Conservation (phyloP, 345 rosid species). For the Orychophragmus violaceus region DNA sequence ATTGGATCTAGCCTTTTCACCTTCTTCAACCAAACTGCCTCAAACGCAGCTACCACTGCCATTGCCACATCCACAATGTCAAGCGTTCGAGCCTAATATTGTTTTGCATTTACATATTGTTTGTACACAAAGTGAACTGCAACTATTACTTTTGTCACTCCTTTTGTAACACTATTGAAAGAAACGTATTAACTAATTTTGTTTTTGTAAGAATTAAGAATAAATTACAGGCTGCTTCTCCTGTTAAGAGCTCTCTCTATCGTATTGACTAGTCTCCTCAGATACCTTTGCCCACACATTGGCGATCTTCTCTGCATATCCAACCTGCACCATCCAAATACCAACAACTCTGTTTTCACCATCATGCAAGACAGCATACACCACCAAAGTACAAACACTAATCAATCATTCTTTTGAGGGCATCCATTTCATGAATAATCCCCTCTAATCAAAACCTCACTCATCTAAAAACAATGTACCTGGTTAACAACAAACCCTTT, state of each 20-base stretch:
- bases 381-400: no score
- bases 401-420: not conserved
- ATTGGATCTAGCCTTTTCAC: constrained; percentile 35
- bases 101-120: no score
- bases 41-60: constrained; percentile 35
- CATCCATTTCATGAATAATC: not conserved
- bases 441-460: not conserved
- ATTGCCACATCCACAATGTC: constrained; percentile 26
- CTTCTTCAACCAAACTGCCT: constrained; percentile 32
- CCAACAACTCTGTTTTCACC: constrained; percentile 9
- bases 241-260: not conserved
- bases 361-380: no score
- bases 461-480: constrained; percentile 34
- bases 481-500: constrained; percentile 89
- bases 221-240: not conserved
- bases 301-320: constrained; percentile 94
- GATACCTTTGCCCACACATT: constrained; percentile 86
- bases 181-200: not conserved
- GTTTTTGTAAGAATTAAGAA: constrained; percentile 3
- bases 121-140: no score
- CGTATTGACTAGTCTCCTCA: constrained; percentile 42
- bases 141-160: not conserved
- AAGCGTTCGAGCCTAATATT: constrained; percentile 33
- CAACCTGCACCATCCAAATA: constrained; percentile 54
- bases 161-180: not conserved